Base-by-base conservation (phyloP, 371 early-diverging fungal genomes). In the Mortierella sp. region DNA sequence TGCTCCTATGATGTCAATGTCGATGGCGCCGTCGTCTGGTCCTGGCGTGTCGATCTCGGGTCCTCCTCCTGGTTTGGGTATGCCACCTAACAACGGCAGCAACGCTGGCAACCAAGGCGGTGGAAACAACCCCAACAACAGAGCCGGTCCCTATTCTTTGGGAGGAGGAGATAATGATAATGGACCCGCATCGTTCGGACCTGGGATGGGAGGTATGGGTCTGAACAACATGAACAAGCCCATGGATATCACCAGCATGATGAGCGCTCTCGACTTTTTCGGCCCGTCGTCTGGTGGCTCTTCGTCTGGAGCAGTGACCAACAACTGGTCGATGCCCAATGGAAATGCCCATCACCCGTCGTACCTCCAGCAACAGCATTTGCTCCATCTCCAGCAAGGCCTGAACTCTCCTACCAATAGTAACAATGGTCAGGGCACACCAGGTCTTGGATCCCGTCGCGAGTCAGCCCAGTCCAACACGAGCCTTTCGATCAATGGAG, bases 181-280 rank as follows among this genome's bases (percentile, higher is more conserved):
- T 7, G 42, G 63, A 2, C 50, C 34, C 44, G 26, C 78, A 14
- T 26, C 78, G 1, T 74, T 38, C 24, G 68, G 38, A 38, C 68
- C 75, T 24, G 78, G 45, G 28, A 54, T 73, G 76, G 38, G 28
- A 26, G 76, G 65, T 45, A 44, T 60, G 50, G 73, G 58, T 52
- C 28, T 60, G 44, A 63, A 74, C 55, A 75, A 24, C 52, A 63
- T 34, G 31, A 57, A 63, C 73, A 82, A 79, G 60, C 83, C 83
- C 3, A 34, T 82, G 74, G 83, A 82, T 65, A 75, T 82, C 24
- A 70, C 79, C 24, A 78, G 75, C 45, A 82, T 82, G 83, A 82
- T 82, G 83, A 79, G 58, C 44, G 73, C 79, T 3, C 76, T 82
- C 24, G 83, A 82, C 60, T 73, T 82, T 72, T 82, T 79, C 68